Conservation (phyloP, 306 rosid genomes). For the Pyrus communis region DNA sequence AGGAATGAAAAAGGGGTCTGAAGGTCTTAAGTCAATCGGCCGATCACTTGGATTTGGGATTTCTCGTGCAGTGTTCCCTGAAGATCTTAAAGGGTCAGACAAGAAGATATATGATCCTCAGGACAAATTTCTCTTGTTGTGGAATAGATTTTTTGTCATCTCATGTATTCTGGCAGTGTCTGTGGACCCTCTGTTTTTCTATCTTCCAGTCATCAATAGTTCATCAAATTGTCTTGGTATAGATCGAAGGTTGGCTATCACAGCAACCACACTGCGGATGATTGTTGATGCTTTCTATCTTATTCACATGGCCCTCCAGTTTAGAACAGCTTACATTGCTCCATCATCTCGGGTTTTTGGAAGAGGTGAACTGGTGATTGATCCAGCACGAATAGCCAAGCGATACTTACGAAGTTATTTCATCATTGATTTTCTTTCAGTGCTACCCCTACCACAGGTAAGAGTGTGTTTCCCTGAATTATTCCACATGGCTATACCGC, state of each 20-base stretch:
- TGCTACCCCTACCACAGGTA: conserved; percentile 97
- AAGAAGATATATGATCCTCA: conserved; percentile 96
- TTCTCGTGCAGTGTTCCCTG: conserved; percentile 85
- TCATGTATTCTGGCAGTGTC: conserved; percentile 85
- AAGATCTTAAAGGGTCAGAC: conserved; percentile 84
- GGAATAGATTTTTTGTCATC: conserved; percentile 70
- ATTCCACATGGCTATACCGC: conserved; percentile 2
- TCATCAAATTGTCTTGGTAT: conserved; percentile 61
- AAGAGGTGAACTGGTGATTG: conserved; percentile 97
- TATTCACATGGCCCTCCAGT: conserved; percentile 91
- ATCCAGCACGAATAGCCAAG: conserved; percentile 78
- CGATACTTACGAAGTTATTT: conserved; percentile 73
- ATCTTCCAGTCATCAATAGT: conserved; percentile 75
- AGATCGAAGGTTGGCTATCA: conserved; percentile 65
- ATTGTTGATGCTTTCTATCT: conserved; percentile 79
- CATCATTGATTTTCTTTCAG: conserved; percentile 71
- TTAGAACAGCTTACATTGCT: conserved; percentile 93
- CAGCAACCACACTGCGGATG: conserved; percentile 77
- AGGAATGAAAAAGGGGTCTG: conserved; percentile 91
- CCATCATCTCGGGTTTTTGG: conserved; percentile 99
- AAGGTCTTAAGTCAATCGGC: conserved; percentile 88
- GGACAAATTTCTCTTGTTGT: conserved; percentile 71
- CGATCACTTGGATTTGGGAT: conserved; percentile 81
- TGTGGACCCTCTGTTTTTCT: conserved; percentile 89
- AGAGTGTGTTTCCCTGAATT: conserved; percentile 13